phyloP scores from a whole-genome alignment of 441 rosid genomes.

The Adansonia grandidieri region DNA sequence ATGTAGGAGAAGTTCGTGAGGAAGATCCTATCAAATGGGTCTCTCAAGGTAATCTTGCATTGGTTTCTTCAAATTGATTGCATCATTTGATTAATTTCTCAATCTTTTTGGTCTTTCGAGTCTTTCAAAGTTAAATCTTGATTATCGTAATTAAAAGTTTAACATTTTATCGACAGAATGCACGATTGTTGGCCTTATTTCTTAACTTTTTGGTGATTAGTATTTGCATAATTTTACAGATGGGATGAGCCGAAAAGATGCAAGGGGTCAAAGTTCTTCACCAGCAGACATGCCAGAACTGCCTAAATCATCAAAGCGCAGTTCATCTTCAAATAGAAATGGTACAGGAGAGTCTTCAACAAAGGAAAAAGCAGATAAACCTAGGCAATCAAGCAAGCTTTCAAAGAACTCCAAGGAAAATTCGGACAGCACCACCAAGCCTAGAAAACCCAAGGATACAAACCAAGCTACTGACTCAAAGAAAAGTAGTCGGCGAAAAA shows the following conservation, averaged over 20 bases:
- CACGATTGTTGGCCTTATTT: not conserved
- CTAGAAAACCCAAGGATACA: conserved; percentile 30
- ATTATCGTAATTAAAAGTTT: not conserved
- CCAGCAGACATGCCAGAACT: conserved; percentile 42
- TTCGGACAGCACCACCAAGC: conserved; percentile 25
- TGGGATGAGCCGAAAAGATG: conserved; percentile 24
- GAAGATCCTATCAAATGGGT: conserved; percentile 37
- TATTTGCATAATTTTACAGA: conserved; percentile 19
- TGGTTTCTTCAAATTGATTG: not conserved
- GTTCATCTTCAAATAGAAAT: conserved; percentile 37
- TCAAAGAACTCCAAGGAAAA: conserved; percentile 44
- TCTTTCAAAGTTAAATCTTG: not conserved
- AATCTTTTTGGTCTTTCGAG: not conserved
- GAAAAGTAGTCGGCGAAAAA: conserved; percentile 54
- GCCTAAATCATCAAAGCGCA: conserved; percentile 59
- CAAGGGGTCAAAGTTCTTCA: conserved; percentile 26
- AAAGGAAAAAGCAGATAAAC: conserved; percentile 48
- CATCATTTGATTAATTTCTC: not conserved
- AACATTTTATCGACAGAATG: not conserved
- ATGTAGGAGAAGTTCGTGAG: conserved; percentile 27
- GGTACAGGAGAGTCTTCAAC: conserved; percentile 38
- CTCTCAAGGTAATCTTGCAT: conserved; percentile 47
- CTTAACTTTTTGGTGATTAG: not conserved
- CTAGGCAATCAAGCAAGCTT: conserved; percentile 46
- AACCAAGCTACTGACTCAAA: conserved; percentile 37